Evolutionary conservation across 2,329 filamentous ascomycete genomes (phyloP).

Genomic region (Penicillium janthinellum): DNA sequence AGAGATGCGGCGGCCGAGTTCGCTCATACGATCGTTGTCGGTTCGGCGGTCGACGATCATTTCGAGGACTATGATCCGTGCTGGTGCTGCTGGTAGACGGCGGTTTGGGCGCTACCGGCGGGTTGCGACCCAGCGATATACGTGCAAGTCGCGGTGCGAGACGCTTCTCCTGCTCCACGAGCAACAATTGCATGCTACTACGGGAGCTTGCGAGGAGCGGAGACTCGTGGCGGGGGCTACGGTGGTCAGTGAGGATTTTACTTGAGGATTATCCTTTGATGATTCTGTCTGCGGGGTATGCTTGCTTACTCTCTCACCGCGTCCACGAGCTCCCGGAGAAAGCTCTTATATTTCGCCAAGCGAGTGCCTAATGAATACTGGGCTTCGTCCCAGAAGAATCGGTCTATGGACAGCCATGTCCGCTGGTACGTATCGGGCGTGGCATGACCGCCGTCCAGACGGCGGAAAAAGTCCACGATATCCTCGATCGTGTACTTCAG

Average conservation of each 20-base stretch:
- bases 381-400: constrained; percentile 50
- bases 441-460: constrained; percentile 34
- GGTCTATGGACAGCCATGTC: constrained; percentile 55
- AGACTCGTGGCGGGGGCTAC: constrained; percentile 32
- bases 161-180: constrained; percentile 34
- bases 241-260: constrained; percentile 4
- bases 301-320: constrained; percentile 51
- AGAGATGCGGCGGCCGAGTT: constrained; percentile 28
- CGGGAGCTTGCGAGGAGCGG: constrained; percentile 31
- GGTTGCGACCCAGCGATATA: constrained; percentile 28
- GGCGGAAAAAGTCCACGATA: constrained; percentile 50
- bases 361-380: constrained; percentile 50
- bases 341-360: constrained; percentile 54
- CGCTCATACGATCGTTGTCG: constrained; percentile 42
- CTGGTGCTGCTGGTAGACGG: constrained; percentile 31
- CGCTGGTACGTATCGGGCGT: constrained; percentile 45
- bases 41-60: constrained; percentile 26
- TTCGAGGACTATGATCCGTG: constrained; percentile 32
- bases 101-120: constrained; percentile 24
- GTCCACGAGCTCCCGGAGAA: constrained; percentile 50
- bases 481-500: constrained; percentile 55
- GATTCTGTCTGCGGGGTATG: not conserved
- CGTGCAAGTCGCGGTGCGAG: constrained; percentile 30
- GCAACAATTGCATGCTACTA: constrained; percentile 28
- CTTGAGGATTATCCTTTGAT: not conserved